Percentiles rank a stretch among this genome's conserved stretches.
Evolutionary conservation across 202 grass and related monocot genomes (phyloP).

Genomic region (Panicum hallii): DNA sequence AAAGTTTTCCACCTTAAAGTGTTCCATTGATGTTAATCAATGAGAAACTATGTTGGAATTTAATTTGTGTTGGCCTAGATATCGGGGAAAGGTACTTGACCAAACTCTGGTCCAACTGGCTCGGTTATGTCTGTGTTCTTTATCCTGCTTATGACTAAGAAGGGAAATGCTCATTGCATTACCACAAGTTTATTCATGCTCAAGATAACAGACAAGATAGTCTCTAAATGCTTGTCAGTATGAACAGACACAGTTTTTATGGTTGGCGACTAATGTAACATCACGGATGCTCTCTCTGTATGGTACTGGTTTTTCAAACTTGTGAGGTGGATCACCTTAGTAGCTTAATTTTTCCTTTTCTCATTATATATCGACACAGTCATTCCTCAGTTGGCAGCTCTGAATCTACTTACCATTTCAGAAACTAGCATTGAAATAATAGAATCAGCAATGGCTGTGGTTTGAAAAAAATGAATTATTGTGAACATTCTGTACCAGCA

Average conservation of each 20-base stretch:
- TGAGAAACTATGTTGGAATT: conserved; percentile 1
- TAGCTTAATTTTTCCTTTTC: neutral
- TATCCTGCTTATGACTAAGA: neutral
- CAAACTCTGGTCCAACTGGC: neutral
- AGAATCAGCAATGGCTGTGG: neutral
- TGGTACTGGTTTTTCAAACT: neutral
- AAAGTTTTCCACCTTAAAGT: neutral
- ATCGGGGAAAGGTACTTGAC: neutral
- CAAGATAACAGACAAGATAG: neutral
- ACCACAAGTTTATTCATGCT: neutral
- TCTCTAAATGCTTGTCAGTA: neutral
- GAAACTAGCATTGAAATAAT: neutral
- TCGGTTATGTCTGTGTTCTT: neutral
- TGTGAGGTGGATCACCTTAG: neutral
- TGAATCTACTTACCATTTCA: neutral
- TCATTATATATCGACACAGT: neutral
- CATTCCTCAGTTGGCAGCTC: neutral
- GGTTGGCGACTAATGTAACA: neutral
- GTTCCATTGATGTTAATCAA: conserved; percentile 34
- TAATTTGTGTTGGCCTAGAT: neutral
- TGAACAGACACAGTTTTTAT: neutral
- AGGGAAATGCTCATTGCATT: neutral
- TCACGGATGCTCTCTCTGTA: neutral
- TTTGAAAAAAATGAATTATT: neutral
- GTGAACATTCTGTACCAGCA: neutral